phyloP scores from a whole-genome alignment of 345 rosid genomes.

The Aquilaria malaccensis region DNA sequence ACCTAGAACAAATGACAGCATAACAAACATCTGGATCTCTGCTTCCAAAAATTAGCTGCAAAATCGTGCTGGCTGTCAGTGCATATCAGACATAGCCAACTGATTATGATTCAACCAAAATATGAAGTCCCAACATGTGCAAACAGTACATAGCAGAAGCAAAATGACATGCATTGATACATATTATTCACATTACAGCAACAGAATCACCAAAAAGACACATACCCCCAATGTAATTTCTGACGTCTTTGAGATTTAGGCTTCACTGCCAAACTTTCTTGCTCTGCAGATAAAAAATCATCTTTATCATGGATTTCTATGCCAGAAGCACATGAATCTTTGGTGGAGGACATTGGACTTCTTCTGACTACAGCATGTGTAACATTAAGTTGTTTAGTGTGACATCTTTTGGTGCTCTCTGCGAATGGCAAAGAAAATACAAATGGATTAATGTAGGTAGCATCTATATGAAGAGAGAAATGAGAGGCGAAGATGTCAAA shows the following conservation, averaged over 20 bases:
- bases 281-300: constrained; percentile 9
- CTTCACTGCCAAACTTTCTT: constrained; percentile 11
- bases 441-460: background rate
- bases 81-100: background rate
- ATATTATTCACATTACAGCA: background rate
- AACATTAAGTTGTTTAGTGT: constrained; percentile 10
- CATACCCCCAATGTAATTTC: constrained; percentile 72
- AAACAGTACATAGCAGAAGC: too few species aligned
- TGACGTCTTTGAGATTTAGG: constrained; percentile 35
- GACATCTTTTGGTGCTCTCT: constrained; percentile 14
- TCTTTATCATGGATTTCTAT: constrained; percentile 11
- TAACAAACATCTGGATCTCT: too few species aligned
- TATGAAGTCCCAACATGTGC: too few species aligned
- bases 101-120: background rate
- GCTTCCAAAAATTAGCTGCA: background rate
- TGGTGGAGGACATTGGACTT: constrained; percentile 13
- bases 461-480: too few species aligned
- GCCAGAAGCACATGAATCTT: constrained; percentile 15
- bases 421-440: constrained; percentile 8
- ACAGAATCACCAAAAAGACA: background rate
- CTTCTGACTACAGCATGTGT: constrained; percentile 10
- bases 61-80: background rate
- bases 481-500: background rate
- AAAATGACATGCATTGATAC: background rate
- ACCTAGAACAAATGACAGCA: too few species aligned